Evolutionary conservation across 257 asterid genomes (phyloP).

Genomic region (Nicotiana noctiflora): DNA sequence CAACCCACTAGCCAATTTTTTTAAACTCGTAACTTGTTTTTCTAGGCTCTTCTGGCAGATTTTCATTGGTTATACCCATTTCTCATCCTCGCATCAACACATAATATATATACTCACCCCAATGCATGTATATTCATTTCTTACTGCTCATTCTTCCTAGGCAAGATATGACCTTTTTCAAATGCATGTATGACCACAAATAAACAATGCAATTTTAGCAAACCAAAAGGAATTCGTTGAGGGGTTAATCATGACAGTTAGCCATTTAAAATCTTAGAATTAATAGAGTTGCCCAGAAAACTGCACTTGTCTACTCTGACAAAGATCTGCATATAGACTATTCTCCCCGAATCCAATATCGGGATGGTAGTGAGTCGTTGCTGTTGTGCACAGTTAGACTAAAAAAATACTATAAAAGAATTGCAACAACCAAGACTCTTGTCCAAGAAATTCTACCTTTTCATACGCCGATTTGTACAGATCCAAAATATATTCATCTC

Average conservation of each 20-base stretch:
- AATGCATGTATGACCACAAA: slow-evolving; percentile 6
- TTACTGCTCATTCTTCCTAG: neutral
- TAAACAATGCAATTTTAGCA: neutral
- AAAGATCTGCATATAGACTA: too few species aligned
- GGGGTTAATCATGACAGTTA: neutral
- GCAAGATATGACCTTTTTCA: slow-evolving; percentile 1
- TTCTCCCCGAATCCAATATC: fast-evolving
- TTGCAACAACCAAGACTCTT: slow-evolving; percentile 43
- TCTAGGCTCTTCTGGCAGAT: neutral
- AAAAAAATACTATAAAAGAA: slow-evolving; percentile 9
- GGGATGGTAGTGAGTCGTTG: too few species aligned
- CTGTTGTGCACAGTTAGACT: neutral
- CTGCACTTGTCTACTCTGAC: neutral
- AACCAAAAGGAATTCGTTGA: neutral
- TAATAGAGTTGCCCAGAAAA: slow-evolving; percentile 1
- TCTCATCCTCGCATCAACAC: neutral
- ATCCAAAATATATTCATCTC: slow-evolving; percentile 38
- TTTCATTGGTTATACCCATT: neutral
- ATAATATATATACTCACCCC: neutral
- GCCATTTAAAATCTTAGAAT: neutral
- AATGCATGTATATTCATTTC: neutral
- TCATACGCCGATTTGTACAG: slow-evolving; percentile 24
- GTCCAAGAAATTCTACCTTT: slow-evolving; percentile 34
- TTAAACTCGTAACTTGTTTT: neutral
- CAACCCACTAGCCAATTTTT: neutral